Percentiles rank a stretch among this genome's conserved stretches.
These are phyloP conservation scores for Lolium perenne DNA, from an alignment of 176 grass and related monocot genomes.

Conservation along the genomic window DNA sequence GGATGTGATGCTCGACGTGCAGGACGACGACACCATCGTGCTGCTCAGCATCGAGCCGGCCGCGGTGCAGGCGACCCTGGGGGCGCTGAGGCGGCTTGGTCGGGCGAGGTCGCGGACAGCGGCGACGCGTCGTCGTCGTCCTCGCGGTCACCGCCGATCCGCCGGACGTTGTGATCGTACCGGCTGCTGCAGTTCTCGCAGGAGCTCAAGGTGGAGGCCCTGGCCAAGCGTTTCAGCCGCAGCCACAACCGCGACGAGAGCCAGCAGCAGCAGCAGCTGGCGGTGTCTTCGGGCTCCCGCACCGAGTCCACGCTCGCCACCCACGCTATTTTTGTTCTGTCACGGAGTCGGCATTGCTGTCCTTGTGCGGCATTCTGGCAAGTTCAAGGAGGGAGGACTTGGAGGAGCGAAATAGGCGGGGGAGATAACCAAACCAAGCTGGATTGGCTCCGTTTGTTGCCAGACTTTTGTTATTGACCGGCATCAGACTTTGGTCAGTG, in stretches of 20 bases:
- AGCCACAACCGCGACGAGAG: constrained; percentile 53
- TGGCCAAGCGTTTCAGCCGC: constrained; percentile 74
- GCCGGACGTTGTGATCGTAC: constrained; percentile 68
- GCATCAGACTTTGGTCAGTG: no score
- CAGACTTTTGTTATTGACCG: no score
- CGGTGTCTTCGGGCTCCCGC: constrained; percentile 12
- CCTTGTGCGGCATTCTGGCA: no score
- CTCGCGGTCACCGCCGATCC: constrained; percentile 78
- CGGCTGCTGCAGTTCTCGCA: constrained; percentile 88
- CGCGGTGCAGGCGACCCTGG: constrained; percentile 20
- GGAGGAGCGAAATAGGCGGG: no score
- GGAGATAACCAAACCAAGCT: no score
- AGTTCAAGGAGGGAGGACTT: no score
- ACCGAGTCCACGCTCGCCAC: constrained; percentile 85
- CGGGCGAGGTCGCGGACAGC: constrained; percentile 22
- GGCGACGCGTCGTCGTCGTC: constrained; percentile 42
- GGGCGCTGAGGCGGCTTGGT: constrained; percentile 49
- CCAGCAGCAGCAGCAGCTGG: background rate
- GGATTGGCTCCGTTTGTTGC: no score
- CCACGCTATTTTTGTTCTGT: constrained; percentile 20
- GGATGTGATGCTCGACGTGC: constrained; percentile 95
- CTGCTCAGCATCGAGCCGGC: constrained; percentile 94
- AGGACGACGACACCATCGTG: constrained; percentile 96
- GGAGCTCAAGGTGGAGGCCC: constrained; percentile 84
- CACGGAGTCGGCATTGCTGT: no score